phyloP scores from a whole-genome alignment of 2,329 filamentous ascomycete genomes.

The Scedosporium minutisporum region DNA sequence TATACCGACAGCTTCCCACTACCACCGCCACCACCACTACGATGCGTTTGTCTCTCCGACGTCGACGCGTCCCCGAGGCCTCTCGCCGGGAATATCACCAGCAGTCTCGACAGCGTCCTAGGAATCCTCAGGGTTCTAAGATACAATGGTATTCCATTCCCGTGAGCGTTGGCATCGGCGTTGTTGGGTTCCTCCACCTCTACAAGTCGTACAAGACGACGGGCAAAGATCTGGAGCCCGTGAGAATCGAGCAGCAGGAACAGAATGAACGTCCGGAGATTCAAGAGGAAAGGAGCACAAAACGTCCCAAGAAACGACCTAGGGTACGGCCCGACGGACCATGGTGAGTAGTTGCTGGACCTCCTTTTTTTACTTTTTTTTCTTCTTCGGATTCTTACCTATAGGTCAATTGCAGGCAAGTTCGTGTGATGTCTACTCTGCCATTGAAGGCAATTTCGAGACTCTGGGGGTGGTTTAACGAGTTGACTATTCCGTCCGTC shows the following conservation, averaged over 20 bases:
- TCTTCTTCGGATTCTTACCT: not conserved
- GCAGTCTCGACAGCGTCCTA: conserved; percentile 33
- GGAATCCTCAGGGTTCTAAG: conserved; percentile 32
- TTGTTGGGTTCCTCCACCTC: conserved; percentile 74
- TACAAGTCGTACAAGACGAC: conserved; percentile 52
- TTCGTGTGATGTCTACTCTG: conserved; percentile 87
- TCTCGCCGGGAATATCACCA: conserved; percentile 8
- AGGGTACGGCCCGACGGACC: conserved; percentile 74
- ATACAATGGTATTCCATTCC: conserved; percentile 89
- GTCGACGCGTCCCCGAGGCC: conserved; percentile 16
- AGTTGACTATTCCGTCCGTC: conserved; percentile 78
- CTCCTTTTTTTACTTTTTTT: not conserved
- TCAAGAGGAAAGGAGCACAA: conserved; percentile 8
- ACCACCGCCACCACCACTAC: not conserved
- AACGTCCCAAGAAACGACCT: conserved; percentile 39
- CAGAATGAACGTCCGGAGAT: conserved; percentile 10
- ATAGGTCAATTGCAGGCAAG: conserved; percentile 47
- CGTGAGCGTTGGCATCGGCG: conserved; percentile 73
- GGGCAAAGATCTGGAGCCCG: conserved; percentile 35
- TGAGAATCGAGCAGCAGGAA: conserved; percentile 29
- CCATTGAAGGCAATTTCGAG: conserved; percentile 85
- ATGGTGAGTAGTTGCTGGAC: conserved; percentile 44
- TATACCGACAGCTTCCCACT: conserved; percentile 3
- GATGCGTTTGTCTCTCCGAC: conserved; percentile 11
- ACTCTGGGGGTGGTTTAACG: conserved; percentile 86